Base-by-base conservation (phyloP, 1,284 basidiomycete genomes). In the Tetrapyrgos nigripes region DNA sequence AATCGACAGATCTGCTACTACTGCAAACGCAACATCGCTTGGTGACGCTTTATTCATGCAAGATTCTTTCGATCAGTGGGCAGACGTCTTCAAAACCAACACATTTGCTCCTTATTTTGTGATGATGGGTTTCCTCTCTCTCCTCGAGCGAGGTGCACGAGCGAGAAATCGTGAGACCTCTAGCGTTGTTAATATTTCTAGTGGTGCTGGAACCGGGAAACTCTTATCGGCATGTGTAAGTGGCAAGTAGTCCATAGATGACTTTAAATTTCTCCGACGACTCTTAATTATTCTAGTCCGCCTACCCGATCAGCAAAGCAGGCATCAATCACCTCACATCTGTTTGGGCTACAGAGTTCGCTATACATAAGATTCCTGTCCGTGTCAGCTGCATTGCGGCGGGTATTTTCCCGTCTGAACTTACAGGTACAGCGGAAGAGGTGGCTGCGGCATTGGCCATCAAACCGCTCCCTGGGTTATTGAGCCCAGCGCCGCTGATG, bases 21-120 rank as follows among this genome's bases (percentile, higher is more conserved):
- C n/a, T 11, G 35, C 35, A 80, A 91, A 61, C 79, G 80, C 52
- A 83, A 85, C 58, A 81, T 86, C 2, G 71, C 35, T 92, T 8
- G 83, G 89, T 21, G 79, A 76, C 28, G 6, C 44, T 10, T 24
- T 53, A 28, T 53, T 53, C 51, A 45, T 14, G 13, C 21, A 43
- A 19, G 26, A 43, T 13, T 23, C 33, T 3, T 43, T 43, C 26
- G 51, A 40, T 14, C 31, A 43, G 14, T 53, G 51, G 51, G n/a
- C 51, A 10, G 19, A 19, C n/a, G 35, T 40, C 13, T 44, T 26
- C 19, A 14, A 24, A n/a, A 24, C 33, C 21, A 53, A 53, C 35
- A 53, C 40, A 6, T 6, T 40, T n/a, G 51, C 51, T 14, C 35
- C 51, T 2, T 53, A 43, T 28, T 53, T 53, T 24, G 40, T 43